These are phyloP conservation scores for Trametes polyzona DNA, from an alignment of 1,284 basidiomycete species.

Conservation along the genomic window DNA sequence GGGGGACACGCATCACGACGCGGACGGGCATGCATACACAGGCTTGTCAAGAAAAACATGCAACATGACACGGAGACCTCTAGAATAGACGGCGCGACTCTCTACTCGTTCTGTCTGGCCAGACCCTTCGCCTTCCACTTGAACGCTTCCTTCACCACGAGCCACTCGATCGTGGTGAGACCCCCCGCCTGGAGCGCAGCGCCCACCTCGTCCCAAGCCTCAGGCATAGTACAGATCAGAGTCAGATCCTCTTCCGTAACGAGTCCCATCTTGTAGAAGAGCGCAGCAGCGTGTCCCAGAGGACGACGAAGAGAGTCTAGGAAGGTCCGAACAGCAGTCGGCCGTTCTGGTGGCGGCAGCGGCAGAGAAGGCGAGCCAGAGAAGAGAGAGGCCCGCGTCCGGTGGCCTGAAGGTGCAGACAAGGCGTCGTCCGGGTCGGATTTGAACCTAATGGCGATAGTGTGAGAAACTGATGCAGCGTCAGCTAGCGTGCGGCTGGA, in stretches of 20 bases:
- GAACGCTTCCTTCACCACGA: slow-evolving; percentile 27
- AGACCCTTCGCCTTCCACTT: slow-evolving; percentile 2
- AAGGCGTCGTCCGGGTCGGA: slow-evolving; percentile 4
- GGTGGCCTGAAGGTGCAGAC: background rate
- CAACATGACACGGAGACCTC: background rate
- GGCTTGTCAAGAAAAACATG: background rate
- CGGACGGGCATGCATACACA: no score
- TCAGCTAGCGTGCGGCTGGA: slow-evolving; percentile 9
- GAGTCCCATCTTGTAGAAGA: slow-evolving; percentile 17
- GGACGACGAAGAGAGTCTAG: slow-evolving; percentile 18
- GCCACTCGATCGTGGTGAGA: slow-evolving; percentile 21
- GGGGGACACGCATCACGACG: no score
- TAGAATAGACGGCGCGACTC: slow-evolving; percentile 29
- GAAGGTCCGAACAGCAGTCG: slow-evolving; percentile 8
- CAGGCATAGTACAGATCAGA: slow-evolving; percentile 21
- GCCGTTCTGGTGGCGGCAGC: background rate
- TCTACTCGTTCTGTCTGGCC: background rate
- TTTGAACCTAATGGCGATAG: background rate
- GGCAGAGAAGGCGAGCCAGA: background rate
- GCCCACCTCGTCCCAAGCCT: slow-evolving; percentile 22
- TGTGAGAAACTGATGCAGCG: background rate
- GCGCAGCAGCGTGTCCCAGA: slow-evolving; percentile 17
- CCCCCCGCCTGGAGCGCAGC: slow-evolving; percentile 13
- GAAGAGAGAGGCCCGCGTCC: background rate
- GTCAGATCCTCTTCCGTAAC: slow-evolving; percentile 18